Conservation (phyloP, 192 early-diverging fungal species). For the Endogone sp. region DNA sequence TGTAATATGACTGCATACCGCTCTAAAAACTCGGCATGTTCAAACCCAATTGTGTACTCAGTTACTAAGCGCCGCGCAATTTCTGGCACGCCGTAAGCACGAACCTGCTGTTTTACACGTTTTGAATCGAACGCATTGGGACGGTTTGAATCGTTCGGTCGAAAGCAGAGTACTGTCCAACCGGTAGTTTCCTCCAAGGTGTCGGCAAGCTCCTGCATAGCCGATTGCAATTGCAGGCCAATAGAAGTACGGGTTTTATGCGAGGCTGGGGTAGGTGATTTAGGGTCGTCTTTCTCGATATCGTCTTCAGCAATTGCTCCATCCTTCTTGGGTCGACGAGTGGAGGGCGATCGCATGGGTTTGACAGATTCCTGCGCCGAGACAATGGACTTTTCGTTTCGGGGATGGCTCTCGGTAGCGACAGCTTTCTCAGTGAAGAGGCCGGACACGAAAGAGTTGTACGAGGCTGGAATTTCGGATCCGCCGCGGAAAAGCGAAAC, state of each 20-base stretch:
- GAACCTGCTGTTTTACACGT: conserved; percentile 68
- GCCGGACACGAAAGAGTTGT: conserved; percentile 69
- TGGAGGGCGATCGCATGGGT: conserved; percentile 65
- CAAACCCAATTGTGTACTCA: conserved; percentile 69
- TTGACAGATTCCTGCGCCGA: conserved; percentile 71
- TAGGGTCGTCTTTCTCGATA: conserved; percentile 6
- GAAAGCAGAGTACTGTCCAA: conserved; percentile 78
- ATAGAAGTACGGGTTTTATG: conserved; percentile 40
- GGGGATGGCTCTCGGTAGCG: conserved; percentile 79
- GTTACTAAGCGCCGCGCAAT: conserved; percentile 60
- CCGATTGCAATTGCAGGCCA: conserved; percentile 63
- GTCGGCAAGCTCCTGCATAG: conserved; percentile 62
- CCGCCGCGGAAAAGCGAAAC: conserved; percentile 79
- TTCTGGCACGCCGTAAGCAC: conserved; percentile 62
- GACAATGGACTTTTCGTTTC: conserved; percentile 71
- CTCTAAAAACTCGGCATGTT: conserved; percentile 75
- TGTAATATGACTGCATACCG: conserved; percentile 62
- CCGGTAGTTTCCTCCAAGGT: conserved; percentile 73
- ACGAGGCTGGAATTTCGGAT: conserved; percentile 54
- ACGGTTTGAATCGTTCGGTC: conserved; percentile 62
- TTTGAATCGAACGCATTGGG: conserved; percentile 62
- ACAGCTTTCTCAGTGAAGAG: conserved; percentile 72
- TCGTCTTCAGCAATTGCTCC: conserved; percentile 13
- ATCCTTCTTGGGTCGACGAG: conserved; percentile 46
- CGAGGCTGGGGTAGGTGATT: conserved; percentile 2